Percentiles rank a stretch among this genome's conserved stretches.
Evolutionary conservation across 2,329 filamentous ascomycete species (phyloP).

Genomic region (Aspergillus hortae): DNA sequence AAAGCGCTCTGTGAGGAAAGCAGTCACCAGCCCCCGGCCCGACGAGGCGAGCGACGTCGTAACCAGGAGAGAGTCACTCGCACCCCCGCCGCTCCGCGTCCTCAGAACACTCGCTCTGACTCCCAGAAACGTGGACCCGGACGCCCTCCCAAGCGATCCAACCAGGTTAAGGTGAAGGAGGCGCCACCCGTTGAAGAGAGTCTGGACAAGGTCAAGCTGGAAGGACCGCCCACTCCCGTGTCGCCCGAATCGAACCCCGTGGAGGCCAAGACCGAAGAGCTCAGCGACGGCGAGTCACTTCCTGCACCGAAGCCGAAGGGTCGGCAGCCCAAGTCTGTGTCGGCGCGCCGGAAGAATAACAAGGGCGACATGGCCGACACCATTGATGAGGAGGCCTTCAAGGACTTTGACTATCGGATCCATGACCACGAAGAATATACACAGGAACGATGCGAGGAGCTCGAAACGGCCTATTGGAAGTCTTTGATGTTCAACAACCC

Average conservation of each 20-base stretch:
- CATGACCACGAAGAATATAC: constrained; percentile 82
- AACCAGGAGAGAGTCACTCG: constrained; percentile 48
- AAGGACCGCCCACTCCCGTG: constrained; percentile 52
- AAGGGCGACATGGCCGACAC: constrained; percentile 71
- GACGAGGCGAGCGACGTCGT: constrained; percentile 61
- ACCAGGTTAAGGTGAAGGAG: constrained; percentile 38
- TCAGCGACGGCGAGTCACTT: constrained; percentile 43
- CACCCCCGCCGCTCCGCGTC: constrained; percentile 30
- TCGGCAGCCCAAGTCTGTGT: constrained; percentile 68
- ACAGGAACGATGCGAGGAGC: constrained; percentile 84
- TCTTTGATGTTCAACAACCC: constrained; percentile 92
- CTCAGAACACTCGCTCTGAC: constrained; percentile 34
- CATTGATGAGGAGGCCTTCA: constrained; percentile 86
- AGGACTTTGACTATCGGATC: constrained; percentile 85
- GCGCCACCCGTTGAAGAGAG: constrained; percentile 33
- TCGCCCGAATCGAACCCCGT: constrained; percentile 52
- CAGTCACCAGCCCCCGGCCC: constrained; percentile 91
- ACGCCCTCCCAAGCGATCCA: constrained; percentile 36
- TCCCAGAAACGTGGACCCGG: constrained; percentile 47
- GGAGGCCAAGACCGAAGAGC: constrained; percentile 54
- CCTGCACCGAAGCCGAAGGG: constrained; percentile 46
- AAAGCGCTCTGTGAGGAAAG: constrained; percentile 88
- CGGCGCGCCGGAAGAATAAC: constrained; percentile 82
- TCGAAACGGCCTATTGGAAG: constrained; percentile 96
- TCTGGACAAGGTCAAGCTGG: constrained; percentile 36